Percentiles rank a stretch among this genome's conserved stretches.
Evolutionary conservation across 495 filamentous ascomycete genomes (phyloP).

Genomic region (Penicillium desertorum): DNA sequence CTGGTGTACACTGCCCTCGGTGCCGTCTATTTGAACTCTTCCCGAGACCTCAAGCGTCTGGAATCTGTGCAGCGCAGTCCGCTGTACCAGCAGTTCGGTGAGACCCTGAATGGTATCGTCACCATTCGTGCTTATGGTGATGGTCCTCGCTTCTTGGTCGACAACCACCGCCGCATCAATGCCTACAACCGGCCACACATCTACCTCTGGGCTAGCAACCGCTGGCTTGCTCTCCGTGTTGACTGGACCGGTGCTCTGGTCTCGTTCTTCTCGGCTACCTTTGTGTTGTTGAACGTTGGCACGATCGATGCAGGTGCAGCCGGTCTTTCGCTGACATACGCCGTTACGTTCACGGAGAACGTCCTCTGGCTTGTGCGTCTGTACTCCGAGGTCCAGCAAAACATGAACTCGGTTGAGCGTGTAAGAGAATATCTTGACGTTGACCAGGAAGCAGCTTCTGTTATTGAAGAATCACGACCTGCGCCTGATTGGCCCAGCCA

Average conservation of each 20-base stretch:
- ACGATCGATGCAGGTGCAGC: slow-evolving; percentile 90
- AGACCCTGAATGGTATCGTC: slow-evolving; percentile 92
- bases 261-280: slow-evolving; percentile 89
- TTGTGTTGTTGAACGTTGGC: slow-evolving; percentile 81
- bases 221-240: slow-evolving; percentile 93
- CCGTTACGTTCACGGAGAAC: slow-evolving; percentile 96
- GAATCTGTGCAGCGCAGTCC: slow-evolving; percentile 95
- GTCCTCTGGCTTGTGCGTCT: slow-evolving; percentile 94
- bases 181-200: slow-evolving; percentile 91
- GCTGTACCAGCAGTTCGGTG: slow-evolving; percentile 96
- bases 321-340: slow-evolving; percentile 95
- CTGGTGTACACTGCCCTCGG: slow-evolving; percentile 80
- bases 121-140: slow-evolving; percentile 98
- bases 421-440: slow-evolving; percentile 96
- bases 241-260: slow-evolving; percentile 90
- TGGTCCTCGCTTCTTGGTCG: slow-evolving; percentile 86
- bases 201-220: slow-evolving; percentile 94
- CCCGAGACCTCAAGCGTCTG: slow-evolving; percentile 87
- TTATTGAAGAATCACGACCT: slow-evolving; percentile 78
- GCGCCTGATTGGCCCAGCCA: slow-evolving; percentile 78
- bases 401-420: slow-evolving; percentile 99
- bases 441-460: slow-evolving; percentile 82
- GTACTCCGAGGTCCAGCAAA: slow-evolving; percentile 96
- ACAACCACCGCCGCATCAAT: slow-evolving; percentile 89
- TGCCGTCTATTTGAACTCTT: slow-evolving; percentile 84